Evolutionary conservation across 169 alveolate genomes (phyloP), one percentile per base, ranked within the genome.

Genomic region (Fabrea salina): DNA sequence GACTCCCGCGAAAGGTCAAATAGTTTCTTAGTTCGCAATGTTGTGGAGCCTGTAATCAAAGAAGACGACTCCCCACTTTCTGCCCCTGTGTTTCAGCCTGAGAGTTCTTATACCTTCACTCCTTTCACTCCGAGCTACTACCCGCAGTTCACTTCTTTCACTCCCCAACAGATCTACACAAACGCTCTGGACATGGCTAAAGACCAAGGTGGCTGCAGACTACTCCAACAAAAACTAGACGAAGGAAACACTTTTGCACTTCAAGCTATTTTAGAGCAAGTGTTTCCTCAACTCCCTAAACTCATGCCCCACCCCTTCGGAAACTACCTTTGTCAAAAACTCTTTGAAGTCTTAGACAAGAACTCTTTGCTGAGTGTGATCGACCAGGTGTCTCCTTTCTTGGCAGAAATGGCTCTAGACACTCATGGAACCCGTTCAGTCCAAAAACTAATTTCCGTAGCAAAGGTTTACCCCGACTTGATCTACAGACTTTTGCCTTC

Each of bases 261-360:
- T 5, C 40, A 90, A 16, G 75, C 83, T 1, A 82, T 58, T 64
- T 85, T 91, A 40, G 87, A 89, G 32, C 92, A 90, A 43, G 88
- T 93, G 1, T 66, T 91, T 43, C 92, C 89, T 16, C 90, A 93
- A 83, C 75, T 93, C 54, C 80, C 79, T 7, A 94, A 89, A 50
- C 84, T 95, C 30, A 96, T 96, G 95, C 88, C 86, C n/a, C 98
- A 97, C 74, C 96, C 97, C n/a, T 97, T 95, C 75, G 99, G 98
- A 4, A 97, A 97, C 83, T 97, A 97, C 79, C 86, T 97, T 68
- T 95, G 97, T 57, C 97, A 97, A 78, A 97, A 97, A 84, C 87
- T 97, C 58, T 85, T 97, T 81, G 94, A 95, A 71, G 95, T 61
- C 2, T 30, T 33, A 35, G 51, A 49, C 25, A 37, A 22, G 25